Evolutionary conservation across 2,329 filamentous ascomycete genomes (phyloP).

Genomic region (Epichloe aotearoae): DNA sequence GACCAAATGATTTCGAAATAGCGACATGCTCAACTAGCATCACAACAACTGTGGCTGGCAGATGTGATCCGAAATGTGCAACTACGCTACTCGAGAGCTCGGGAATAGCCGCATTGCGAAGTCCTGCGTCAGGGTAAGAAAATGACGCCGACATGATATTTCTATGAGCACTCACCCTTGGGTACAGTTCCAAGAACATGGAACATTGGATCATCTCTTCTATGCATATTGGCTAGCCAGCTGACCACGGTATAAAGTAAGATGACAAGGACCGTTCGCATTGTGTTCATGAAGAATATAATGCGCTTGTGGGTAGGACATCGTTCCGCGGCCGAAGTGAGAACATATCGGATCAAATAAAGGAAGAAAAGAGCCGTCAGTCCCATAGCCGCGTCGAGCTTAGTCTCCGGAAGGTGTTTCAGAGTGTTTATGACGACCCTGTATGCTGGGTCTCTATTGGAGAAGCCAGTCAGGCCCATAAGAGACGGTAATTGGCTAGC

Average conservation of each 20-base stretch:
- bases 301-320: constrained; percentile 56
- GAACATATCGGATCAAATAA: constrained; percentile 57
- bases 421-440: constrained; percentile 71
- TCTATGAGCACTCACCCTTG: constrained; percentile 32
- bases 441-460: constrained; percentile 68
- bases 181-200: constrained; percentile 65
- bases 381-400: constrained; percentile 76
- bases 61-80: constrained; percentile 51
- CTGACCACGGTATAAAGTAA: constrained; percentile 85
- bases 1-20: constrained; percentile 91
- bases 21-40: constrained; percentile 93
- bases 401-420: constrained; percentile 52
- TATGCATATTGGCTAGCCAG: constrained; percentile 66
- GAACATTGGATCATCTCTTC: constrained; percentile 51
- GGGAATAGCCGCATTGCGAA: constrained; percentile 66
- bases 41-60: constrained; percentile 86
- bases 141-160: not conserved
- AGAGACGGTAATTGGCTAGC: constrained; percentile 71
- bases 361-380: constrained; percentile 68
- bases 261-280: constrained; percentile 85
- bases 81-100: constrained; percentile 53
- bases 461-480: constrained; percentile 65
- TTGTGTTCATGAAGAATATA: constrained; percentile 82
- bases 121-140: constrained; percentile 34
- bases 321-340: constrained; percentile 53